Conservation (phyloP, 495 filamentous ascomycete genomes). For the Xylaria acuta region DNA sequence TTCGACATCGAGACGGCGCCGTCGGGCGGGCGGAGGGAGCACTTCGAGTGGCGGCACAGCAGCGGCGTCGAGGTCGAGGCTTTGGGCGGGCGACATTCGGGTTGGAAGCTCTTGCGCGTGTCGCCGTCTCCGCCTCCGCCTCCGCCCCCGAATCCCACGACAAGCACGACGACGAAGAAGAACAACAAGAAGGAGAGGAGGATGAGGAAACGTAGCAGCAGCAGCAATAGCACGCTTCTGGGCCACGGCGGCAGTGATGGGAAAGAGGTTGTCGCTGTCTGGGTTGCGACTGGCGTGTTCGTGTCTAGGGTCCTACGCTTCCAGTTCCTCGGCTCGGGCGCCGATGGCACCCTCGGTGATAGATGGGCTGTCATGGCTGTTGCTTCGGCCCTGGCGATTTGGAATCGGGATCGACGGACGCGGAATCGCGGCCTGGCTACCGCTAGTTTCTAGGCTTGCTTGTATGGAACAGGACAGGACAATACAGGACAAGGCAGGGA, state of each 20-base stretch:
- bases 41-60: constrained; percentile 43
- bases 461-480: not conserved
- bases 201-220: not conserved
- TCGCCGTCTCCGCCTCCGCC: constrained; percentile 18
- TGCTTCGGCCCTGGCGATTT: constrained; percentile 36
- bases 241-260: constrained; percentile 29
- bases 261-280: constrained; percentile 41
- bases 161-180: not conserved
- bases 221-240: not conserved
- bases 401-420: constrained; percentile 27
- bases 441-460: not conserved
- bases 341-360: constrained; percentile 36
- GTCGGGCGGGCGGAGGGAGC: constrained; percentile 27
- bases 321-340: constrained; percentile 38
- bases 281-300: constrained; percentile 23
- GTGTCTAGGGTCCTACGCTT: constrained; percentile 35
- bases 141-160: not conserved
- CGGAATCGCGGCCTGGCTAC: not conserved
- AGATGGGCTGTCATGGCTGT: constrained; percentile 44
- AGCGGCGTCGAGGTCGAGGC: constrained; percentile 30
- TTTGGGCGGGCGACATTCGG: constrained; percentile 22
- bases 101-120: constrained; percentile 41
- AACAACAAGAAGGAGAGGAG: not conserved
- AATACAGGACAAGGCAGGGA: not conserved
- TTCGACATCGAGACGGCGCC: constrained; percentile 35